phyloP scores from a whole-genome alignment of 352 stramenopile species.

The Phytophthora crassamura region DNA sequence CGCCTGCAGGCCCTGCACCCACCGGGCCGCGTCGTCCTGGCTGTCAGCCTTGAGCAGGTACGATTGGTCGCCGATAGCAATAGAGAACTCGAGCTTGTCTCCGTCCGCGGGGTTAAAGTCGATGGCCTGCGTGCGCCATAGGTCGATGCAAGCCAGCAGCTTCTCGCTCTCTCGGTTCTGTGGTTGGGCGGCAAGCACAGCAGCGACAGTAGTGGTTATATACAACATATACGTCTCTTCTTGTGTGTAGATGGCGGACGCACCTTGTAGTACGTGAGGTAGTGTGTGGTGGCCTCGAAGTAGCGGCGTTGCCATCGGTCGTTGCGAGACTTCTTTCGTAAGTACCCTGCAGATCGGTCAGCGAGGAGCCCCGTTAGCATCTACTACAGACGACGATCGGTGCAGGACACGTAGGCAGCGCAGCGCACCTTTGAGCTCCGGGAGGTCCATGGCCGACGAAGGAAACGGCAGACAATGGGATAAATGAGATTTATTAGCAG shows the following conservation, averaged over 20 bases:
- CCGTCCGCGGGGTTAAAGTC: constrained; percentile 64
- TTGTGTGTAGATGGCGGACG: no score
- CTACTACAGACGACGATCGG: not conserved
- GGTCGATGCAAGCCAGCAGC: constrained; percentile 87
- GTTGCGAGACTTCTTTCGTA: constrained; percentile 94
- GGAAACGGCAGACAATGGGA: constrained; percentile 7
- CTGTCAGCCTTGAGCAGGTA: constrained; percentile 86
- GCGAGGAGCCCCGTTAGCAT: constrained; percentile 1
- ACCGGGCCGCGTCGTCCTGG: constrained; percentile 61
- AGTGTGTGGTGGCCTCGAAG: constrained; percentile 98
- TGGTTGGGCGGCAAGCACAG: not conserved
- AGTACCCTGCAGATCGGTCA: constrained; percentile 68
- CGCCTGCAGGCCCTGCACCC: constrained; percentile 64
- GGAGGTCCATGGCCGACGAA: constrained; percentile 63
- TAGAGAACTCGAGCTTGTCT: constrained; percentile 80
- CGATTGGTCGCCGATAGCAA: constrained; percentile 87
- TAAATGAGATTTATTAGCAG: constrained; percentile 10
- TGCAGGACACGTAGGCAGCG: not conserved
- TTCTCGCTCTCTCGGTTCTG: constrained; percentile 88
- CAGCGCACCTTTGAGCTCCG: constrained; percentile 80
- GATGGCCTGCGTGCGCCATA: constrained; percentile 88
- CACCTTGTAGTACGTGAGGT: constrained; percentile 99
- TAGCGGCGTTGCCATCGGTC: constrained; percentile 96
- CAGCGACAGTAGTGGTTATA: not conserved
- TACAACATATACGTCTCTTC: not conserved